Conservation (phyloP, 257 asterid species). For the Eucommia ulmoides region DNA sequence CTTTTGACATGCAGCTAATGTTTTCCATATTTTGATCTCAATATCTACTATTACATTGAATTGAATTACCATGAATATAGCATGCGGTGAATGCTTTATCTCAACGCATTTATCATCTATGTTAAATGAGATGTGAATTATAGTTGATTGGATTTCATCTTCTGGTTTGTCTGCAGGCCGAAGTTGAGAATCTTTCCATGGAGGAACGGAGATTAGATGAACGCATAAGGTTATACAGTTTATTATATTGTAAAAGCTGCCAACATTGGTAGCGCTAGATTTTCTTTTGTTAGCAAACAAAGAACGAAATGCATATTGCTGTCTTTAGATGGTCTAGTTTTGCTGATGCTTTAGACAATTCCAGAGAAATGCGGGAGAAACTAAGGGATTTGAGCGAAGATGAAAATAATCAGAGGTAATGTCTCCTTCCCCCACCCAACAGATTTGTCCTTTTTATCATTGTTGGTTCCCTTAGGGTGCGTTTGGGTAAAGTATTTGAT, state of each 20-base stretch:
- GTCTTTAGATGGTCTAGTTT: constrained; percentile 6
- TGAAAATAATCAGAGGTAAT: constrained; percentile 58
- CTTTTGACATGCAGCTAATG: too few species aligned
- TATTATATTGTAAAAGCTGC: constrained; percentile 12
- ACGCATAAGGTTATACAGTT: constrained; percentile 44
- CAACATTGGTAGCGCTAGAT: constrained; percentile 3
- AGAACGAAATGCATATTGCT: too few species aligned
- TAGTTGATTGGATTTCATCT: not conserved
- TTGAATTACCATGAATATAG: too few species aligned
- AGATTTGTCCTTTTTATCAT: too few species aligned
- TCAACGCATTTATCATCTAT: not conserved
- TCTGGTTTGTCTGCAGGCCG: constrained; percentile 45
- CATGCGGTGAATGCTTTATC: too few species aligned
- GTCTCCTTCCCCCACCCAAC: not conserved
- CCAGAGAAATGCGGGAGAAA: constrained; percentile 82
- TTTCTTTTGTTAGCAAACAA: too few species aligned
- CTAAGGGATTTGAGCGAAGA: constrained; percentile 73
- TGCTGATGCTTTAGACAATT: constrained; percentile 23
- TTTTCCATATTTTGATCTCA: too few species aligned
- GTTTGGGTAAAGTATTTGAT: too few species aligned
- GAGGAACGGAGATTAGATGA: constrained; percentile 70
- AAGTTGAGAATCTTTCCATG: constrained; percentile 61
- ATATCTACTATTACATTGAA: too few species aligned
- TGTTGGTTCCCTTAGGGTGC: too few species aligned
- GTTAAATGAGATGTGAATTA: not conserved